Evolutionary conservation across 2,329 filamentous ascomycete genomes (phyloP).

Genomic region (Calonectria montana): DNA sequence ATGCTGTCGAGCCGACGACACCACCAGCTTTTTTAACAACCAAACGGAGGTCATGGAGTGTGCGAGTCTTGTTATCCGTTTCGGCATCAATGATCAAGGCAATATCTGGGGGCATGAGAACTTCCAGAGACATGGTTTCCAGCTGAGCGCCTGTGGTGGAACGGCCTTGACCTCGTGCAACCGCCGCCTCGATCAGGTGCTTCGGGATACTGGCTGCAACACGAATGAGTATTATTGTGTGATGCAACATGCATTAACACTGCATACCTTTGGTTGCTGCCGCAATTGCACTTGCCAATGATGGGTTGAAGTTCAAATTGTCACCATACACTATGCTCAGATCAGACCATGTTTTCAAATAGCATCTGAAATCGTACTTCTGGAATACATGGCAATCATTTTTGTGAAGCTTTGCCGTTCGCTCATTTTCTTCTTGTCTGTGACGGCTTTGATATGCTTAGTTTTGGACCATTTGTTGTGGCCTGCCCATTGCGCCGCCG

Average conservation of each 20-base stretch:
- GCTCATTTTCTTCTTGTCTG: slow-evolving; percentile 82
- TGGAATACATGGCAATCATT: slow-evolving; percentile 80
- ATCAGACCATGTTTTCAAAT: slow-evolving; percentile 25
- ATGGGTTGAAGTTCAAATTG: slow-evolving; percentile 79
- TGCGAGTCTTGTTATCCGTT: slow-evolving; percentile 82
- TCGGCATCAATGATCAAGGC: slow-evolving; percentile 87
- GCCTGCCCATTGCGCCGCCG: slow-evolving; percentile 66
- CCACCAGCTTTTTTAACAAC: slow-evolving; percentile 80
- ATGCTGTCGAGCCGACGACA: slow-evolving; percentile 78
- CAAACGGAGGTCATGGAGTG: slow-evolving; percentile 77
- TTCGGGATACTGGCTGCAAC: slow-evolving; percentile 80
- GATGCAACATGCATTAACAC: background rate
- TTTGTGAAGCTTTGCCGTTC: slow-evolving; percentile 76
- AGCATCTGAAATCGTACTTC: slow-evolving; percentile 62
- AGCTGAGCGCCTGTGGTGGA: slow-evolving; percentile 79
- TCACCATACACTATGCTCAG: slow-evolving; percentile 74
- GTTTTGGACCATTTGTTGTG: slow-evolving; percentile 98
- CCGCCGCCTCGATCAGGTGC: slow-evolving; percentile 82
- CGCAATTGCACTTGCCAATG: slow-evolving; percentile 77
- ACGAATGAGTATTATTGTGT: slow-evolving; percentile 4
- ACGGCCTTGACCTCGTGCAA: slow-evolving; percentile 88
- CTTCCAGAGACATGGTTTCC: slow-evolving; percentile 83
- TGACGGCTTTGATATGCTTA: slow-evolving; percentile 91
- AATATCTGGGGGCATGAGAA: slow-evolving; percentile 80
- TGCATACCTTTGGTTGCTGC: slow-evolving; percentile 80